These are phyloP conservation scores for Conidiobolus incongruus DNA, from an alignment of 371 early-diverging fungal species.

Conservation along the genomic window DNA sequence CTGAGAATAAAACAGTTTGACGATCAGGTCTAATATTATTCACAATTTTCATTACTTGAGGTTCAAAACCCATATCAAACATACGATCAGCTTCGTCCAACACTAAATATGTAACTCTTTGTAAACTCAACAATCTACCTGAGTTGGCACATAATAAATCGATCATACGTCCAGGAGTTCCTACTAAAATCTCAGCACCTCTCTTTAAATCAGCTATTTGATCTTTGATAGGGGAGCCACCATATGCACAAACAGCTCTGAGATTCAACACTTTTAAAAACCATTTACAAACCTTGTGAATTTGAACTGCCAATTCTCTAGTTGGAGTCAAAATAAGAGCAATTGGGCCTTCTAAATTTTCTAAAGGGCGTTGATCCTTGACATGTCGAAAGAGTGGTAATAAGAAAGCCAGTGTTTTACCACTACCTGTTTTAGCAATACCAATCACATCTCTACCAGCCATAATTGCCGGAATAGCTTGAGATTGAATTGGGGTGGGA, in stretches of 20 bases:
- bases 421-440: conserved; percentile 98
- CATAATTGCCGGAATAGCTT: conserved; percentile 95
- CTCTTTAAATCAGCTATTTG: conserved; percentile 95
- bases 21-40: background rate
- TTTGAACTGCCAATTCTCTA: conserved; percentile 96
- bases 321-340: conserved; percentile 97
- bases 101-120: conserved; percentile 88
- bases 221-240: conserved; percentile 93
- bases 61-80: conserved; percentile 25
- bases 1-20: conserved; percentile 56
- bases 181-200: conserved; percentile 96
- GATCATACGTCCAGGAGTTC: conserved; percentile 99
- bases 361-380: too few relatives aligned
- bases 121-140: conserved; percentile 86
- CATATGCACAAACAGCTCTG: conserved; percentile 84
- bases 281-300: conserved; percentile 75
- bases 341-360: conserved; percentile 76
- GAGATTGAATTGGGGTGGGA: conserved; percentile 94
- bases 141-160: conserved; percentile 92
- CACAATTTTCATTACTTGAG: background rate
- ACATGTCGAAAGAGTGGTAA: too few relatives aligned
- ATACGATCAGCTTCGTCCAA: conserved; percentile 98
- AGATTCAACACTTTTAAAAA: conserved; percentile 65
- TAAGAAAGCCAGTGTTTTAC: conserved; percentile 92
- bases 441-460: conserved; percentile 94